phyloP scores from a whole-genome alignment of 1,284 basidiomycete species.

The Fistulina hepatica region DNA sequence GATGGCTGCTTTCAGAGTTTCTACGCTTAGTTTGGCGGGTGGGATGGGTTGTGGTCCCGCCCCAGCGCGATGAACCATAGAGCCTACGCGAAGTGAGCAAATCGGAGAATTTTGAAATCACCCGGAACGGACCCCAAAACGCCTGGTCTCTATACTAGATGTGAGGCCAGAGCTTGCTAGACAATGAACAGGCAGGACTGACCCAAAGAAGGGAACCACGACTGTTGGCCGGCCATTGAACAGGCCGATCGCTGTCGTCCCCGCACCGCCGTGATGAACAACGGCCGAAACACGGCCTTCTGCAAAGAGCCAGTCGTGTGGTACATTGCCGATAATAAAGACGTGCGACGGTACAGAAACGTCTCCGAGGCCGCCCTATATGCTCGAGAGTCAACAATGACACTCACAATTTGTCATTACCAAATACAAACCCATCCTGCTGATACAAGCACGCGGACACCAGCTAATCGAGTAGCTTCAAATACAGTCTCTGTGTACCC shows the following conservation, averaged over 20 bases:
- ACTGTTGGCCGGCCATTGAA: constrained; percentile 54
- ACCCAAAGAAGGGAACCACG: constrained; percentile 58
- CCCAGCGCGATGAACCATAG: constrained; percentile 52
- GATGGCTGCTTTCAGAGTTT: constrained; percentile 46
- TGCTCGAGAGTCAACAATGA: too few relatives aligned
- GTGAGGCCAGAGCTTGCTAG: not conserved
- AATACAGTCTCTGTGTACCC: constrained; percentile 51
- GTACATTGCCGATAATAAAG: constrained; percentile 52
- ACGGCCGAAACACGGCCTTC: constrained; percentile 41
- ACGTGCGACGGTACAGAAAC: constrained; percentile 22
- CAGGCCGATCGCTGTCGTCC: constrained; percentile 55
- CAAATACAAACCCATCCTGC: constrained; percentile 38
- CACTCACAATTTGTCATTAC: too few relatives aligned
- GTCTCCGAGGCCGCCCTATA: not conserved
- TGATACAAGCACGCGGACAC: constrained; percentile 49
- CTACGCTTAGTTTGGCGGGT: constrained; percentile 37
- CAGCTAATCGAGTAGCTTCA: constrained; percentile 40
- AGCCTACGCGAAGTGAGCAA: constrained; percentile 18
- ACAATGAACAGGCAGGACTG: constrained; percentile 3
- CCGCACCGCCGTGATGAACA: constrained; percentile 64
- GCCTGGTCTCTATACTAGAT: constrained; percentile 34
- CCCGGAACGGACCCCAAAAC: constrained; percentile 28
- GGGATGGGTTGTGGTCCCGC: constrained; percentile 54
- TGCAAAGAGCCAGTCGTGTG: constrained; percentile 66
- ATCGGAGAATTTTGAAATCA: constrained; percentile 1